Evolutionary conservation across 192 early-diverging fungal genomes (phyloP).

Genomic region (Helicostylum pulchrum): DNA sequence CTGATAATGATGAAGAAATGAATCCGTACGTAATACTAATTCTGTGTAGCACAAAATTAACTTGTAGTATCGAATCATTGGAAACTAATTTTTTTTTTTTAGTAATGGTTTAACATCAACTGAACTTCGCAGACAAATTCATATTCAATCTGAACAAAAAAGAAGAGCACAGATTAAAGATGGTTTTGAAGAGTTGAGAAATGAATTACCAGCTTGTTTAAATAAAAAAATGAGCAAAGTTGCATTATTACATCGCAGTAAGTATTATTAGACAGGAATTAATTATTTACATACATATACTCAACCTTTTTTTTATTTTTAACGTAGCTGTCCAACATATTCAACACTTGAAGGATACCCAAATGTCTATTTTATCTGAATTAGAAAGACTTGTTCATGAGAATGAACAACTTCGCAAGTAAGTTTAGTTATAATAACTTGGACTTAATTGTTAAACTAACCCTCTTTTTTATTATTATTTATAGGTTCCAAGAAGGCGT

Average conservation of each 20-base stretch:
- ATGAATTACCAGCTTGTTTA: slow-evolving; percentile 31
- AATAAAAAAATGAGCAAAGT: slow-evolving; percentile 43
- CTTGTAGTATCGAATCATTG: not conserved
- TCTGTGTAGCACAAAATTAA: not conserved
- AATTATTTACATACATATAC: too few relatives aligned
- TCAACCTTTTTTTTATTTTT: too few relatives aligned
- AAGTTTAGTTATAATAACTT: slow-evolving; percentile 13
- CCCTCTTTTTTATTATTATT: too few relatives aligned
- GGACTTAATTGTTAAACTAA: not conserved
- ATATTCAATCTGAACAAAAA: slow-evolving; percentile 40
- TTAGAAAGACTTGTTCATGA: slow-evolving; percentile 35
- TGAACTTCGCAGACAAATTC: slow-evolving; percentile 37
- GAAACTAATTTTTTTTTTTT: slow-evolving; percentile 3
- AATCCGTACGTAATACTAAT: not conserved
- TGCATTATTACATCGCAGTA: slow-evolving; percentile 37
- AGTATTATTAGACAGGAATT: too few relatives aligned
- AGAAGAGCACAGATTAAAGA: slow-evolving; percentile 40
- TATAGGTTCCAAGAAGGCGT: slow-evolving; percentile 34
- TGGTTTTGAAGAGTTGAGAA: slow-evolving; percentile 39
- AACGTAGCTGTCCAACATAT: slow-evolving; percentile 43
- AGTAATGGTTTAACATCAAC: slow-evolving; percentile 17
- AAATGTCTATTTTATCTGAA: slow-evolving; percentile 38
- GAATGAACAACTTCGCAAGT: slow-evolving; percentile 40
- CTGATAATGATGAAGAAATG: slow-evolving; percentile 5
- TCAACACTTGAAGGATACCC: slow-evolving; percentile 41